Conservation (phyloP, 202 grass and related monocot species). For the Panicum hallii region DNA sequence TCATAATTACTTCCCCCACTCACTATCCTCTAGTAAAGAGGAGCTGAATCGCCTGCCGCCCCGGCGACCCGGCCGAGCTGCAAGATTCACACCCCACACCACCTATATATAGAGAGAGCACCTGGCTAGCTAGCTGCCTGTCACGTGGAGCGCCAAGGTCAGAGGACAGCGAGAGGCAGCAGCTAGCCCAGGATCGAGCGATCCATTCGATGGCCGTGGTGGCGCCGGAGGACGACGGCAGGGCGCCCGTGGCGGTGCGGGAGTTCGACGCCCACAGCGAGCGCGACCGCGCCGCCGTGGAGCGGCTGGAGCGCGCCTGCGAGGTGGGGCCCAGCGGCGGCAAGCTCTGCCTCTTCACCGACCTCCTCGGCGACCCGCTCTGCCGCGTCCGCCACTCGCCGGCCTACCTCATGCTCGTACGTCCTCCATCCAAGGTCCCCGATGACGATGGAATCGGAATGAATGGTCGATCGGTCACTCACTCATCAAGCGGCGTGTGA, state of each 20-base stretch:
- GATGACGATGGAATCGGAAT: background rate
- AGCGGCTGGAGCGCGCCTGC: conserved; percentile 61
- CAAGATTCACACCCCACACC: background rate
- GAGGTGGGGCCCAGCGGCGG: conserved; percentile 69
- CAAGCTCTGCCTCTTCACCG: conserved; percentile 76
- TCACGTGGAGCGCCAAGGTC: background rate
- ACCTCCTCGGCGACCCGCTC: conserved; percentile 79
- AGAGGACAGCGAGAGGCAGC: background rate
- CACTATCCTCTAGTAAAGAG: background rate
- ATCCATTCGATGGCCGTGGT: background rate
- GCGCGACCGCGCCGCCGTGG: conserved; percentile 49
- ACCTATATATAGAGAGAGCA: background rate
- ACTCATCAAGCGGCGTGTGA: background rate
- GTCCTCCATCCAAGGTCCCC: background rate
- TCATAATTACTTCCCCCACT: background rate
- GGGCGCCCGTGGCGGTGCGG: conserved; percentile 37
- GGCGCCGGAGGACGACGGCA: conserved; percentile 9
- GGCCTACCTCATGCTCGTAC: conserved; percentile 75
- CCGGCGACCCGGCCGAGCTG: background rate
- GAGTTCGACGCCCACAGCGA: conserved; percentile 53
- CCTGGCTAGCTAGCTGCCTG: background rate
- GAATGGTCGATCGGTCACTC: no score
- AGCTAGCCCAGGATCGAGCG: background rate
- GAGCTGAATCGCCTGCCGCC: background rate
- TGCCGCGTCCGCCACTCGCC: conserved; percentile 83